Base-by-base conservation (phyloP, 2,329 filamentous ascomycete genomes). In the Exutisphaerella laricina region DNA sequence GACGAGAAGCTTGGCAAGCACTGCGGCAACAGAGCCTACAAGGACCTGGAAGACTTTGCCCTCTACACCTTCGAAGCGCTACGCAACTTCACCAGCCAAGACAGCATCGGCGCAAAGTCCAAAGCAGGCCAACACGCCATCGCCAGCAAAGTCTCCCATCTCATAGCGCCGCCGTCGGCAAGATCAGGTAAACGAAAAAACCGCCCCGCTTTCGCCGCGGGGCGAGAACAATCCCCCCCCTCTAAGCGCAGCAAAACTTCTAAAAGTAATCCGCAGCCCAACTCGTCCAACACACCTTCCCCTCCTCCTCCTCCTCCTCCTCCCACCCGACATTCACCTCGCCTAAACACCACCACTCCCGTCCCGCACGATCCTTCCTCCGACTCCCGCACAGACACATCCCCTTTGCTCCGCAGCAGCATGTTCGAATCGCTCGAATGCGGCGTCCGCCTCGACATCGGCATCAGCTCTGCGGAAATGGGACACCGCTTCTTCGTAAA, bases 401-500 rank as follows among this genome's bases (percentile, higher is more conserved):
- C 14, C 4, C 17, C 4, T 23, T 17, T 21, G 6, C n/a, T 17
- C 20, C n/a, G 20, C 14, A 8, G 5, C 3, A n/a, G 22, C 12
- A 45, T 41, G 43, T 41, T 45, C 31, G 37, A 45, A 16, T 41
- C 43, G 2, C 38, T 45, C 5, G 43, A 45, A 26, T 9, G 37
- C 6, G 43, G 43, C 23, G 43, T 45, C 8, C 43, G 43, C n/a
- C 23, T 45, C 5, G 43, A 45, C 38, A 45, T 45, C 30, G 43
- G 43, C 12, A 33, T 45, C 23, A 41, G 37, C 3, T 36, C 43
- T 17, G 37, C 36, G 2, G 35, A 20, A 7, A 33, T 40, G 8
- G 43, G 43, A 10, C 43, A 45, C 21, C 23, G 43, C 10, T 45
- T 45, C 37, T 45, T 45, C 18, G 43, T 45, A 21, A 41, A 45